A percentile compares a stretch with the other conserved stretches of the same genome.
Conservation (phyloP, 2,329 filamentous ascomycete genomes). For the Pseudogymnoascus sp. region DNA sequence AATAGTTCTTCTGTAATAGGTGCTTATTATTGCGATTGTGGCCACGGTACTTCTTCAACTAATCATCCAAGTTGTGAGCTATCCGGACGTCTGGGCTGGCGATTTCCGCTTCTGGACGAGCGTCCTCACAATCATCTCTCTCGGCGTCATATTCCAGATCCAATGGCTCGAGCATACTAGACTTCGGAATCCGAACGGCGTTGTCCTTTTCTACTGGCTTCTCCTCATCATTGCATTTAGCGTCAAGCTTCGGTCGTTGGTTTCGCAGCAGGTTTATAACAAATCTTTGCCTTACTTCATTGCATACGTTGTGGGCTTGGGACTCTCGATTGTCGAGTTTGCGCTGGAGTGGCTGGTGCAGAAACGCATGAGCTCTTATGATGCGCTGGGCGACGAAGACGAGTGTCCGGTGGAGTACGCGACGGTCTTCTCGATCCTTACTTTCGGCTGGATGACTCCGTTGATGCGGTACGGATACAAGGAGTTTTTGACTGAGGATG, state of each 20-base stretch:
- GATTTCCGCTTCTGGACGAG: conserved; percentile 67
- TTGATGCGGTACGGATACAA: conserved; percentile 95
- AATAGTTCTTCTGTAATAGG: conserved; percentile 30
- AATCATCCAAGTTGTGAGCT: conserved; percentile 51
- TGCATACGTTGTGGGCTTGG: conserved; percentile 51
- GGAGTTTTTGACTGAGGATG: conserved; percentile 84
- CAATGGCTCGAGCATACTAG: conserved; percentile 66
- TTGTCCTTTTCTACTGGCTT: conserved; percentile 67
- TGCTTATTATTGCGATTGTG: conserved; percentile 49
- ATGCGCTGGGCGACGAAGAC: conserved; percentile 58
- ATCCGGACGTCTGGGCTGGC: conserved; percentile 49
- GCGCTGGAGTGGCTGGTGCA: conserved; percentile 60
- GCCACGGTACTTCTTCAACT: conserved; percentile 51
- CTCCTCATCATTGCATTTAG: conserved; percentile 55
- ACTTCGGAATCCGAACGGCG: conserved; percentile 59
- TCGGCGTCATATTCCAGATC: conserved; percentile 54
- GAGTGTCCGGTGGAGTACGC: conserved; percentile 76
- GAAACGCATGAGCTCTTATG: conserved; percentile 61
- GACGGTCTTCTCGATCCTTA: conserved; percentile 84
- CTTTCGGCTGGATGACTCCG: conserved; percentile 98
- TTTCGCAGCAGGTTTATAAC: conserved; percentile 50
- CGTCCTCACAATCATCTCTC: conserved; percentile 50
- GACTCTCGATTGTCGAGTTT: conserved; percentile 52
- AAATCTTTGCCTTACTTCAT: conserved; percentile 54
- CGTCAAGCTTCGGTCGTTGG: conserved; percentile 60